Conservation (phyloP, 305 asterid species). For the Plantago coronopus region DNA sequence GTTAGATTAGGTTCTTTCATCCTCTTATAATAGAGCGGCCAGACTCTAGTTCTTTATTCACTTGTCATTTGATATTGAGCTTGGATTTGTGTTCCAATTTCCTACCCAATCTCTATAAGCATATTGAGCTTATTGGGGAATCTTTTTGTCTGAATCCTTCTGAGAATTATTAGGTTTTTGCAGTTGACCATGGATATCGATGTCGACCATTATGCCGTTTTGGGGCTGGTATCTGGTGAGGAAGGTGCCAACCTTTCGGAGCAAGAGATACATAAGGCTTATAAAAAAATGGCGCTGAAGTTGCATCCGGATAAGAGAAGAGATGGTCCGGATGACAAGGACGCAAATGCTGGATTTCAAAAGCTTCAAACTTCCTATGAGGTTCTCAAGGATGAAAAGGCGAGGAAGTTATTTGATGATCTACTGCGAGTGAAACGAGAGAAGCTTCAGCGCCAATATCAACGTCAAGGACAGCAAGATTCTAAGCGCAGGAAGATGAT, state of each 20-base stretch:
- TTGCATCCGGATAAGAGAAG: conserved; percentile 85
- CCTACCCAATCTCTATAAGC: too few species aligned
- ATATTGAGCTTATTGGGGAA: too few species aligned
- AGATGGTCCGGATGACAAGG: conserved; percentile 68
- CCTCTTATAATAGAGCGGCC: too few species aligned
- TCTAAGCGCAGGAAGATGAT: conserved; percentile 46
- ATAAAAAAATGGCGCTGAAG: conserved; percentile 30
- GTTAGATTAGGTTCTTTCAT: too few species aligned
- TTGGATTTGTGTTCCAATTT: too few species aligned
- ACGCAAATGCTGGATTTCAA: conserved; percentile 63
- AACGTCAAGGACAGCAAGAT: conserved; percentile 34
- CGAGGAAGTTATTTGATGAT: too few species aligned
- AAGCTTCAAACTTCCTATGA: conserved; percentile 67
- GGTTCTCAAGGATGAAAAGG: conserved; percentile 72
- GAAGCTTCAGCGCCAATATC: conserved; percentile 32
- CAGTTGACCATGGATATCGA: conserved; percentile 57
- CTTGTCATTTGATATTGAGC: too few species aligned
- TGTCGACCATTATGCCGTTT: conserved; percentile 58
- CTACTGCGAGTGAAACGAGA: conserved; percentile 60
- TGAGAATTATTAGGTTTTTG: too few species aligned
- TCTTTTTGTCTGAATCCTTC: too few species aligned
- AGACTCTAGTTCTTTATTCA: too few species aligned
- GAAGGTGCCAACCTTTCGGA: conserved; percentile 71
- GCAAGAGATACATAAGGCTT: conserved; percentile 78
- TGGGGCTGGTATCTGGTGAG: conserved; percentile 80